Evolutionary conservation across 345 rosid species (phyloP), one percentile per base, ranked within the genome.

Genomic region (Eutrema yunnanense): DNA sequence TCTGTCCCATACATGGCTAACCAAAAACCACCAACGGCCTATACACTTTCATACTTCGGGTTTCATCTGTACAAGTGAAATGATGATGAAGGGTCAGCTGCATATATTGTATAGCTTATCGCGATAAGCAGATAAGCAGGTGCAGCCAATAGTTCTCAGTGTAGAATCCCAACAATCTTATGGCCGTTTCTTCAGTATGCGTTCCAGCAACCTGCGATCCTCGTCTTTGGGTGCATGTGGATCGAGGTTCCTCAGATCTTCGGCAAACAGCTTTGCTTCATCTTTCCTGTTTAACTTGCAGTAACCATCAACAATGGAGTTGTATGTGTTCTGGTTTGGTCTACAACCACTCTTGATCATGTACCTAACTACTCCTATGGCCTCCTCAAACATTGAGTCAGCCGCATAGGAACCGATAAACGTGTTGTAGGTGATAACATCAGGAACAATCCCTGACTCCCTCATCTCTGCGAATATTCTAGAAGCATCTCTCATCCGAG

Each of bases 401-500:
- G 96, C 86, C n/a, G 99, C 96, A 72, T 89, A 92, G 72, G 87
- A 84, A 14, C 92, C 76, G 26, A 92, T 82, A 72, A 94, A 94
- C 42, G 96, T 94, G 75, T 91, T 94, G 70, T 86, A 94, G 1
- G 96, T 91, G 77, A 94, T 82, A 8, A 84, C 95, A 82, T 91
- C 91, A 2, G 97, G 99, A 33, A 77, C 82, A 52, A 88, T 78
- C 65, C 93, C 93, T 34, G 76, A 80, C 38, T 85, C 86, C 57
- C 72, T 79, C 90, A 95, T 86, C 80, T 91, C 93, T 10, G 89
- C 79, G 33, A 95, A 83, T 60, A 91, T 78, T 50, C 88, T 80
- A 0, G 92, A 89, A 43, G 99, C 96, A 73, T 95, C 97, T 71
- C 73, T 95, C 93, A 88, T 87, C 73, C 93, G 81, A 62, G 96